A percentile compares a stretch with the other conserved stretches of the same genome.
phyloP scores from a whole-genome alignment of 2,329 filamentous ascomycete genomes.

The Eutypella sp. region DNA sequence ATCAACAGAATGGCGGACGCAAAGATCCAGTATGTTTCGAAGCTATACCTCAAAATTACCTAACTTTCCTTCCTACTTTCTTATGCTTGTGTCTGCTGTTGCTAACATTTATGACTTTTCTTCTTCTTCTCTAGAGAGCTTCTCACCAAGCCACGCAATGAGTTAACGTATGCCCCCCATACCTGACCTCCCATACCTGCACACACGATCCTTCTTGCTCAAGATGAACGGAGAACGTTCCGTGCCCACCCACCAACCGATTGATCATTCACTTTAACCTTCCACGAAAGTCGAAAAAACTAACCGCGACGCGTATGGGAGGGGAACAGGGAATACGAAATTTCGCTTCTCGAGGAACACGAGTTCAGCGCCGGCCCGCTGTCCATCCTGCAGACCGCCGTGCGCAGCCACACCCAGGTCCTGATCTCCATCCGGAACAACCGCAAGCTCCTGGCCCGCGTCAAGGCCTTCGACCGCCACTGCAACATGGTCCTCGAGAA shows the following conservation, averaged over 20 bases:
- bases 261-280: too few species aligned
- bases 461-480: slow-evolving; percentile 97
- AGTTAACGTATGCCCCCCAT: slow-evolving; percentile 71
- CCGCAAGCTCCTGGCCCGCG: slow-evolving; percentile 91
- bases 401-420: slow-evolving; percentile 90
- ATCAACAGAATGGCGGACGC: slow-evolving; percentile 25
- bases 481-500: slow-evolving; percentile 99
- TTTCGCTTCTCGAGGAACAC: slow-evolving; percentile 62
- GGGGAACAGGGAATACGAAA: slow-evolving; percentile 49
- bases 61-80: slow-evolving; percentile 1
- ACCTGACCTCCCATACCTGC: slow-evolving; percentile 3
- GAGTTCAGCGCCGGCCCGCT: slow-evolving; percentile 77
- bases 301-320: too few species aligned
- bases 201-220: slow-evolving; percentile 2
- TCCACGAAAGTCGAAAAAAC: too few species aligned
- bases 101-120: too few species aligned
- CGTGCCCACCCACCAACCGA: too few species aligned
- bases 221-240: too few species aligned
- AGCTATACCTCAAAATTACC: too few species aligned
- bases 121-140: slow-evolving; percentile 66
- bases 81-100: slow-evolving; percentile 4
- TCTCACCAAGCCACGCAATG: slow-evolving; percentile 79
- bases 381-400: slow-evolving; percentile 94
- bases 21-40: slow-evolving; percentile 63
- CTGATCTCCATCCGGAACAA: slow-evolving; percentile 98